Conservation (phyloP, 129 eudicot genomes). For the Saposhnikovia divaricata region DNA sequence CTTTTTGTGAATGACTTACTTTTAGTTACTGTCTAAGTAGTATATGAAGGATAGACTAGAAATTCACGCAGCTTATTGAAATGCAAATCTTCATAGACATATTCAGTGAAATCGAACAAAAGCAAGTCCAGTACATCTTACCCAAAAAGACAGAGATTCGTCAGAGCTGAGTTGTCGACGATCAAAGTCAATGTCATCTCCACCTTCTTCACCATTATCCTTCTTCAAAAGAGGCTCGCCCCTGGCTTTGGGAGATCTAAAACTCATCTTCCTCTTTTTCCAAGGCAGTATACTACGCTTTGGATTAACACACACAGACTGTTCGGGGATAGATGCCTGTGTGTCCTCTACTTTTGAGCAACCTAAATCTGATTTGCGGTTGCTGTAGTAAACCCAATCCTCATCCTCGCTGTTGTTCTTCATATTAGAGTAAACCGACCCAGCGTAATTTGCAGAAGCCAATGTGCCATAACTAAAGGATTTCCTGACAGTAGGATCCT, state of each 20-base stretch:
- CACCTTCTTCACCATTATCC: conserved; percentile 59
- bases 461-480: conserved; percentile 84
- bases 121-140: conserved; percentile 17
- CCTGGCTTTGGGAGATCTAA: conserved; percentile 51
- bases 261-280: conserved; percentile 65
- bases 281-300: conserved; percentile 46
- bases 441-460: conserved; percentile 75
- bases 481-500: conserved; percentile 51
- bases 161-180: conserved; percentile 75
- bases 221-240: conserved; percentile 70
- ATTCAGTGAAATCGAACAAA: background rate
- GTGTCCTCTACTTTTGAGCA: conserved; percentile 15
- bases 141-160: conserved; percentile 48
- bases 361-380: conserved; percentile 19
- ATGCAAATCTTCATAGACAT: background rate
- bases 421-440: conserved; percentile 30
- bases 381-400: conserved; percentile 38
- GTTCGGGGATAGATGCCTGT: conserved; percentile 19
- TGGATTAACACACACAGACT: conserved; percentile 18
- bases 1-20: background rate
- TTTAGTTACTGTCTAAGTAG: background rate
- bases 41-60: background rate
- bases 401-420: conserved; percentile 47
- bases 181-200: conserved; percentile 80
- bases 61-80: background rate